A percentile compares a stretch with the other conserved stretches of the same genome.
phyloP scores from a whole-genome alignment of 2,329 filamentous ascomycete species.

The Daldinia sp. region DNA sequence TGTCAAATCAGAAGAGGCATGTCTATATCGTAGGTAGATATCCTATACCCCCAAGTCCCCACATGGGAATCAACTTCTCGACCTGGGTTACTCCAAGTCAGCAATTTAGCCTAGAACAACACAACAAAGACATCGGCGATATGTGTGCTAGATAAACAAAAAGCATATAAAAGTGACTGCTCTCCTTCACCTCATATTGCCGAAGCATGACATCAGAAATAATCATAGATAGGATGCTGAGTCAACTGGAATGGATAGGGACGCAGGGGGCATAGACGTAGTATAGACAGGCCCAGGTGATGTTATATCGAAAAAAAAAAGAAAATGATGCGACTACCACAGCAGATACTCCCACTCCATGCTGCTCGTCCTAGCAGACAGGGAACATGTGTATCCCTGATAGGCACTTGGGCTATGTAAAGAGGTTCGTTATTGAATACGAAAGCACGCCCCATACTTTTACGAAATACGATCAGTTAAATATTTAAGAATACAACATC shows the following conservation, averaged over 20 bases:
- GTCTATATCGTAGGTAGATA: slow-evolving; percentile 16
- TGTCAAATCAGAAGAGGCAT: slow-evolving; percentile 19
- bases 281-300: background rate
- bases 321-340: background rate
- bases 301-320: background rate
- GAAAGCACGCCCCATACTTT: background rate
- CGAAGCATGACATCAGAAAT: slow-evolving; percentile 14
- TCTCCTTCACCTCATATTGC: slow-evolving; percentile 12
- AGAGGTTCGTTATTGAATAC: background rate
- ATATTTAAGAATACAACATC: background rate
- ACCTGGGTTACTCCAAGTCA: slow-evolving; percentile 30
- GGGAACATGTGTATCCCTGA: background rate
- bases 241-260: background rate
- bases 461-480: too few relatives aligned
- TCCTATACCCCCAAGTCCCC: slow-evolving; percentile 15
- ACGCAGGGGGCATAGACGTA: too few relatives aligned
- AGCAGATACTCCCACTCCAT: background rate
- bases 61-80: slow-evolving; percentile 39
- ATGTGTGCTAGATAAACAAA: background rate
- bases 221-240: too few relatives aligned
- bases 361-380: background rate
- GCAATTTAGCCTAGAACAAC: slow-evolving; percentile 32
- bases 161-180: slow-evolving; percentile 1
- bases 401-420: background rate
- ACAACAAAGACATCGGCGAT: background rate